A percentile compares a stretch with the other conserved stretches of the same genome.
These are phyloP conservation scores for Rhizopogon roseolus DNA, from an alignment of 768 basidiomycete genomes.

Conservation along the genomic window DNA sequence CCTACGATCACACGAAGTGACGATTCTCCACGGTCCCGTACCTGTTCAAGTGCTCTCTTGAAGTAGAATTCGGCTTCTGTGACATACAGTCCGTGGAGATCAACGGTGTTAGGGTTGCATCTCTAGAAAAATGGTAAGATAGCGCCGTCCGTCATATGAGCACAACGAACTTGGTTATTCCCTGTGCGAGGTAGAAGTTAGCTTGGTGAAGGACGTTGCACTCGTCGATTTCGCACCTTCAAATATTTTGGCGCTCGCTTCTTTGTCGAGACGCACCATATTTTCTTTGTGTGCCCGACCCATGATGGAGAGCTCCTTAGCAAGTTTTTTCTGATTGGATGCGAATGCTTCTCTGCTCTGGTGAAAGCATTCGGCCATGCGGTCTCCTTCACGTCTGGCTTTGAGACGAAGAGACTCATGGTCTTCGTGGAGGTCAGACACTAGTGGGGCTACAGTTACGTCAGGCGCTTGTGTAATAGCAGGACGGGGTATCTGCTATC, in stretches of 20 bases:
- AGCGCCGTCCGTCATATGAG: background rate
- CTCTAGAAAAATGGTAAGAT: background rate
- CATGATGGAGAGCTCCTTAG: slow-evolving; percentile 69
- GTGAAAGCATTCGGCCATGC: slow-evolving; percentile 60
- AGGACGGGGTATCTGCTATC: too few species aligned
- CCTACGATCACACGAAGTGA: slow-evolving; percentile 79
- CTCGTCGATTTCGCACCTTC: slow-evolving; percentile 42
- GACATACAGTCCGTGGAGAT: slow-evolving; percentile 83
- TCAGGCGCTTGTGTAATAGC: too few species aligned
- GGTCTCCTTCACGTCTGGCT: slow-evolving; percentile 70
- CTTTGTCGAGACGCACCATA: slow-evolving; percentile 68
- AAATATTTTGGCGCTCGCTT: slow-evolving; percentile 83
- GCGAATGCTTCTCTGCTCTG: slow-evolving; percentile 67
- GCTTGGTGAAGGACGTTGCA: background rate
- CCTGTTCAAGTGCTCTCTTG: slow-evolving; percentile 58
- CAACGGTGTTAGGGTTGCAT: slow-evolving; percentile 59
- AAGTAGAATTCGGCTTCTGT: slow-evolving; percentile 75
- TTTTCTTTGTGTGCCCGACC: slow-evolving; percentile 71
- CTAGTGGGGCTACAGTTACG: background rate
- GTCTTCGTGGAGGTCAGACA: background rate
- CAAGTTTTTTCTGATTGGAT: slow-evolving; percentile 60
- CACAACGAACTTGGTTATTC: slow-evolving; percentile 1
- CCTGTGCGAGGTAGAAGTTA: background rate
- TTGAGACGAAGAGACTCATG: slow-evolving; percentile 60
- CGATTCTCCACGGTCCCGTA: slow-evolving; percentile 31